Conservation (phyloP, 192 early-diverging fungal species). For the Coemansia sp. region DNA sequence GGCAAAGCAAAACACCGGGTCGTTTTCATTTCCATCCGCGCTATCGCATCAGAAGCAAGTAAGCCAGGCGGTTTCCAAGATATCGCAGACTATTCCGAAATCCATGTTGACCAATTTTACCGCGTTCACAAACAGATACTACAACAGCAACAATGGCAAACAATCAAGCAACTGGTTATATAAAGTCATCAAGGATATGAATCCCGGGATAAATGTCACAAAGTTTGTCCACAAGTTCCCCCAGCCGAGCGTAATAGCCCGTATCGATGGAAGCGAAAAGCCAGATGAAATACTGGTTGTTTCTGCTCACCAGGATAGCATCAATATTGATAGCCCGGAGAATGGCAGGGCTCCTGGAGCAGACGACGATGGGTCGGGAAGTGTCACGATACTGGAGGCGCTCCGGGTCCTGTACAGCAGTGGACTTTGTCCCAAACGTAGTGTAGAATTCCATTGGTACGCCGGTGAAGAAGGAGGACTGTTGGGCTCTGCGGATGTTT, state of each 20-base stretch:
- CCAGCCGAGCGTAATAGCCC: slow-evolving; percentile 23
- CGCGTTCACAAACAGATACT: slow-evolving; percentile 81
- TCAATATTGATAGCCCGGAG: slow-evolving; percentile 73
- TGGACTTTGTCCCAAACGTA: slow-evolving; percentile 66
- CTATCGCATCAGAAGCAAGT: slow-evolving; percentile 59
- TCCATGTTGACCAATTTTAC: slow-evolving; percentile 71
- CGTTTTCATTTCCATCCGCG: slow-evolving; percentile 34
- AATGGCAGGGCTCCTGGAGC: slow-evolving; percentile 75
- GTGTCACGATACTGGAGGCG: slow-evolving; percentile 79
- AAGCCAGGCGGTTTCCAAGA: slow-evolving; percentile 53
- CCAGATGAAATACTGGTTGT: slow-evolving; percentile 70
- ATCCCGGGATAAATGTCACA: slow-evolving; percentile 7
- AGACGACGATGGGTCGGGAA: slow-evolving; percentile 85
- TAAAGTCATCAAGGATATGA: slow-evolving; percentile 39
- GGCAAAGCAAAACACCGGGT: not conserved
- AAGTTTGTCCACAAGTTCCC: slow-evolving; percentile 21
- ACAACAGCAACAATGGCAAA: slow-evolving; percentile 63
- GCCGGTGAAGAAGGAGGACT: slow-evolving; percentile 87
- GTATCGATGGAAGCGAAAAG: slow-evolving; percentile 6
- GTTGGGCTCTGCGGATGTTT: slow-evolving; percentile 83
- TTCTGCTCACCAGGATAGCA: slow-evolving; percentile 85
- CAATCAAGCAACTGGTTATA: slow-evolving; percentile 67
- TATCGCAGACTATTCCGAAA: slow-evolving; percentile 63
- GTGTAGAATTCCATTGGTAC: slow-evolving; percentile 92
- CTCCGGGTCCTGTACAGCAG: slow-evolving; percentile 65